Evolutionary conservation across 2,329 filamentous ascomycete species (phyloP).

Genomic region (Venturia aucupariae): DNA sequence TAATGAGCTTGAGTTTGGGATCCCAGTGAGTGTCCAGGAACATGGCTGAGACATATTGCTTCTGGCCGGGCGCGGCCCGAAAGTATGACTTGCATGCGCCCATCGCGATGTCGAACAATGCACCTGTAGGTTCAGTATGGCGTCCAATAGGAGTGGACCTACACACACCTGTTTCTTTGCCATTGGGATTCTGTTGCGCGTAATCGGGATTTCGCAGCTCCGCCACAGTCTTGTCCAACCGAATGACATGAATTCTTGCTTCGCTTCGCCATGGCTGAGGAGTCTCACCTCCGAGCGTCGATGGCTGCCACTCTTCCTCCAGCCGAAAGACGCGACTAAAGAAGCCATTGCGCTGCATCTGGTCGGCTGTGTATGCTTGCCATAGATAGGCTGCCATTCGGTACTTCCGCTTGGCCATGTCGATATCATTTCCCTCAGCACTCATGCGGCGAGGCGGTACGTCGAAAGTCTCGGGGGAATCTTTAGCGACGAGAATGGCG

Average conservation of each 20-base stretch:
- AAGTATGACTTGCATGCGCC: constrained; percentile 75
- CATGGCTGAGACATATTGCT: constrained; percentile 78
- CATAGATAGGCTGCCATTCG: constrained; percentile 92
- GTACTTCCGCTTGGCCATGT: constrained; percentile 78
- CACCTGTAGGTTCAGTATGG: constrained; percentile 1
- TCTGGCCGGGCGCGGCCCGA: constrained; percentile 63
- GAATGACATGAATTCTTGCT: constrained; percentile 79
- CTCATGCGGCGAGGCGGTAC: constrained; percentile 64
- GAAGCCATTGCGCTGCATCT: constrained; percentile 85
- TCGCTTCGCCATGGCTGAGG: constrained; percentile 74
- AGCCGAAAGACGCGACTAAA: constrained; percentile 80
- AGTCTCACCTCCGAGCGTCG: constrained; percentile 59
- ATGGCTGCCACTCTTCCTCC: constrained; percentile 89
- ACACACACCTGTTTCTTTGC: constrained; percentile 55
- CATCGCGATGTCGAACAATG: constrained; percentile 63
- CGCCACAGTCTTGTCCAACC: constrained; percentile 70
- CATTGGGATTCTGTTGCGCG: constrained; percentile 66
- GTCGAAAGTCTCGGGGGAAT: constrained; percentile 81
- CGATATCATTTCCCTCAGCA: constrained; percentile 72
- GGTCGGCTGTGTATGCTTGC: constrained; percentile 94
- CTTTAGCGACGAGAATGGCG: constrained; percentile 77
- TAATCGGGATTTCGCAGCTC: constrained; percentile 71
- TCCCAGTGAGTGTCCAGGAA: constrained; percentile 89
- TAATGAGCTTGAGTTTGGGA: constrained; percentile 54
- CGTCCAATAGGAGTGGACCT: not conserved